Conservation (phyloP, 257 asterid genomes). For the Ballota nigra region DNA sequence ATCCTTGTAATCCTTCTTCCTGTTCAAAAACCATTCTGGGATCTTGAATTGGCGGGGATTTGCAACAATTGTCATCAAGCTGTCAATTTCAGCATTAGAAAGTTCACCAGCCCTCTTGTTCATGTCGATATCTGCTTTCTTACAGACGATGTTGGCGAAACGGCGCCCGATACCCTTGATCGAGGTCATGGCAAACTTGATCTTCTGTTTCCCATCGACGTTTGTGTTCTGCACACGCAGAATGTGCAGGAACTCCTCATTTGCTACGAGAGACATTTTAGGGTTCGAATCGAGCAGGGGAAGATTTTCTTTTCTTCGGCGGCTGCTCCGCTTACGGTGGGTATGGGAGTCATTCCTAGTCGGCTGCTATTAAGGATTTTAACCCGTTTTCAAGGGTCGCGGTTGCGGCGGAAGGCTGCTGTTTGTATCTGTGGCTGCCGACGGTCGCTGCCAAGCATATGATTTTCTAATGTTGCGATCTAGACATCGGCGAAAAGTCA, state of each 20-base stretch:
- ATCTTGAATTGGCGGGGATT: conserved; percentile 62
- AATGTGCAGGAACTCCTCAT: conserved; percentile 94
- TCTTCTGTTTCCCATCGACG: conserved; percentile 93
- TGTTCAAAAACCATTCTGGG: conserved; percentile 59
- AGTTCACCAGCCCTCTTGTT: conserved; percentile 80
- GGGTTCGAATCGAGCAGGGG: conserved; percentile 21
- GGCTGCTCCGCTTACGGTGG: conserved; percentile 26
- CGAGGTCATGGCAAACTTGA: conserved; percentile 92
- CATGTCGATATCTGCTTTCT: conserved; percentile 94
- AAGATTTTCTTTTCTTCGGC: conserved; percentile 3
- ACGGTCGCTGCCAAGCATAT: too few relatives aligned
- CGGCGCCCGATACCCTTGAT: conserved; percentile 99
- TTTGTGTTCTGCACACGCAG: conserved; percentile 93
- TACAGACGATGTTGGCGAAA: conserved; percentile 84
- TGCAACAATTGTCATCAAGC: conserved; percentile 50
- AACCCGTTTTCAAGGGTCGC: too few relatives aligned
- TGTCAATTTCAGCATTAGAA: conserved; percentile 49
- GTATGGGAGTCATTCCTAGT: too few relatives aligned
- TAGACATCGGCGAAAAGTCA: too few relatives aligned
- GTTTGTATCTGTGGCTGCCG: too few relatives aligned
- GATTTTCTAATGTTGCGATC: too few relatives aligned
- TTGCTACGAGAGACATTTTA: conserved; percentile 69
- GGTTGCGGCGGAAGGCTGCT: too few relatives aligned
- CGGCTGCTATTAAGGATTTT: too few relatives aligned
- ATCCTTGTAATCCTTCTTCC: conserved; percentile 67